Evolutionary conservation across 140 eudicot species (phyloP), one percentile per base, ranked within the genome.

Genomic region (Bidens hawaiensis): DNA sequence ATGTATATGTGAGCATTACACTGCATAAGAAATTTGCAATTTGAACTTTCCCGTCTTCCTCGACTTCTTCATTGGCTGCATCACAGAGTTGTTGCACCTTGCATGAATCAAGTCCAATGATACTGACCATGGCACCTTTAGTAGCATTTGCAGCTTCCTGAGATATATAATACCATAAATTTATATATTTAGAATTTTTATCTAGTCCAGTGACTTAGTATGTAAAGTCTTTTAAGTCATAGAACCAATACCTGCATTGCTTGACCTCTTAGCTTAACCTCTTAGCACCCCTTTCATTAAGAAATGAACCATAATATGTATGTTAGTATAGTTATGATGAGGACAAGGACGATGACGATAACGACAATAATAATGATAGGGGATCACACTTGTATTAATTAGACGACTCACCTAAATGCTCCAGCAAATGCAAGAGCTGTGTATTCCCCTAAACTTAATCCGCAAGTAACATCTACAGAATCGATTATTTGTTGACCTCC

Each of bases 381-480:
- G n/a, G n/a, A n/a, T n/a, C n/a, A n/a, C n/a, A n/a, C n/a, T n/a
- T n/a, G n/a, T n/a, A n/a, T n/a, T n/a, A n/a, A n/a, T n/a, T n/a
- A n/a, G n/a, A n/a, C 47, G 57, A 30, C 52, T 65, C 68, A 84
- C 98, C 94, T 82, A 80, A 87, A 90, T 25, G 98, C 98, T 65
- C 94, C 98, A 46, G 98, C 83, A 87, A 90, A 90, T 72, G 96
- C 96, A 63, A 90, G 88, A 73, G 98, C 98, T 48, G 96, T 90
- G 81, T 90, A 90, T 52, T 90, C 98, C 64, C 98, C 98, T 81
- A 90, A 84, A 41, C 98, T 90, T 59, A 90, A 82, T 30, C 98
- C n/a, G n/a, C n/a, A n/a, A n/a, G n/a, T n/a, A n/a, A n/a, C n/a
- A n/a, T n/a, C n/a, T n/a, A n/a, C n/a, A n/a, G n/a, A n/a, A n/a